Evolutionary conservation across 2,329 filamentous ascomycete species (phyloP).

Genomic region (Monilinia polystroma): DNA sequence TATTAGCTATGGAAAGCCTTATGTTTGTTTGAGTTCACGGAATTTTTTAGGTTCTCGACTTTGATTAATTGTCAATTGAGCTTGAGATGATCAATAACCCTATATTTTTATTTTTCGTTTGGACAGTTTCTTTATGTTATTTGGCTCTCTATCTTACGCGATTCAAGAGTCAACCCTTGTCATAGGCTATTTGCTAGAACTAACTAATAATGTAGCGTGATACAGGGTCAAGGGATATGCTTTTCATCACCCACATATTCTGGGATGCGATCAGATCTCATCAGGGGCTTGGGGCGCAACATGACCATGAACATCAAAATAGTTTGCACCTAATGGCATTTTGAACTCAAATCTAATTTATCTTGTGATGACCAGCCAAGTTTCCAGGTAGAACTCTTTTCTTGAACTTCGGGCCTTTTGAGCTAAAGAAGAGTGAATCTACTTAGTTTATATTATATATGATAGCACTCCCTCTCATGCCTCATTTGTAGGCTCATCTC

Average conservation of each 20-base stretch:
- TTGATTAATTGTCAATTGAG: neutral
- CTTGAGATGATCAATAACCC: neutral
- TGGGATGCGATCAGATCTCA: constrained; percentile 22
- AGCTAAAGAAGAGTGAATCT: neutral
- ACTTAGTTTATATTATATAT: neutral
- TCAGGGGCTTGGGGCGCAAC: constrained; percentile 3
- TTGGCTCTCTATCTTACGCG: neutral
- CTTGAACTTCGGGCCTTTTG: constrained; percentile 17
- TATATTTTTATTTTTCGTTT: neutral
- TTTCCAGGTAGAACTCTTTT: neutral
- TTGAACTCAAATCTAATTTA: neutral
- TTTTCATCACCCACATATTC: constrained; percentile 9
- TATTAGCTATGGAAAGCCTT: constrained; percentile 2
- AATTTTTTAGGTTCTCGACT: neutral
- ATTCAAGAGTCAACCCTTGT: constrained; percentile 13
- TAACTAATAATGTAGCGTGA: constrained; percentile 11
- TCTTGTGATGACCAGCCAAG: constrained; percentile 20
- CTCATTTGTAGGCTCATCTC: neutral
- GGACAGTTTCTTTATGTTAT: neutral
- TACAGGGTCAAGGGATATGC: constrained; percentile 15
- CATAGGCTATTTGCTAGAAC: neutral
- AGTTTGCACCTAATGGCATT: neutral
- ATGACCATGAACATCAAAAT: constrained; percentile 15
- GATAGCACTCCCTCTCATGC: neutral
- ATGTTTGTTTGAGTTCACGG: neutral